Percentiles rank a stretch among this genome's conserved stretches.
Evolutionary conservation across 2,329 filamentous ascomycete species (phyloP).

Genomic region (Colletotrichum higginsianum): DNA sequence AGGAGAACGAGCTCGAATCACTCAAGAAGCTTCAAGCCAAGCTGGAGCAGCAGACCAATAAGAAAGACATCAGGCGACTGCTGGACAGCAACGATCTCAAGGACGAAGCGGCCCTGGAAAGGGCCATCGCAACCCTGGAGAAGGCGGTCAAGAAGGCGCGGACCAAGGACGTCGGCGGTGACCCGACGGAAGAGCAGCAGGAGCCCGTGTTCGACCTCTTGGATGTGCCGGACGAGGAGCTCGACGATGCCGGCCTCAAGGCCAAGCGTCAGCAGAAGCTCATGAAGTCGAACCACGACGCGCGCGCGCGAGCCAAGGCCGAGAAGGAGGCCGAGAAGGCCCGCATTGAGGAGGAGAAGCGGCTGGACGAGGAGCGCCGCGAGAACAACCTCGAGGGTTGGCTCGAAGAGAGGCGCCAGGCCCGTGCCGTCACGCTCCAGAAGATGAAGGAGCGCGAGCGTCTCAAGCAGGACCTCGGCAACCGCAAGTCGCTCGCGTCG

Average conservation of each 20-base stretch:
- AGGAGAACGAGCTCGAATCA: constrained; percentile 95
- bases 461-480: constrained; percentile 93
- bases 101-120: constrained; percentile 89
- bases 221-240: constrained; percentile 89
- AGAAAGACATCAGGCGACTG: constrained; percentile 90
- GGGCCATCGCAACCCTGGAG: constrained; percentile 89
- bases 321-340: constrained; percentile 96
- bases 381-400: constrained; percentile 88
- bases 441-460: constrained; percentile 95
- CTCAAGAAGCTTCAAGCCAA: constrained; percentile 86
- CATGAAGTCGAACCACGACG: constrained; percentile 95
- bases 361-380: constrained; percentile 85
- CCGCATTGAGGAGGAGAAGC: constrained; percentile 84
- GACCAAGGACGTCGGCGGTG: constrained; percentile 91
- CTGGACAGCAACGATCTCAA: constrained; percentile 94
- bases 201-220: constrained; percentile 89
- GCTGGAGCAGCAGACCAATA: constrained; percentile 79
- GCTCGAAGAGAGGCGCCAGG: constrained; percentile 85
- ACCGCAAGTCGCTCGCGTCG: constrained; percentile 94
- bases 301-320: constrained; percentile 91
- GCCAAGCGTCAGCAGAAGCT: constrained; percentile 93
- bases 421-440: constrained; percentile 78
- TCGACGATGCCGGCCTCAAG: constrained; percentile 92
- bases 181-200: constrained; percentile 85
- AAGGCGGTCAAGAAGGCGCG: constrained; percentile 90